These are phyloP conservation scores for Pseudoscleropodium purum DNA, from an alignment of 225 moss, liverwort and hornwort genomes.

Conservation along the genomic window DNA sequence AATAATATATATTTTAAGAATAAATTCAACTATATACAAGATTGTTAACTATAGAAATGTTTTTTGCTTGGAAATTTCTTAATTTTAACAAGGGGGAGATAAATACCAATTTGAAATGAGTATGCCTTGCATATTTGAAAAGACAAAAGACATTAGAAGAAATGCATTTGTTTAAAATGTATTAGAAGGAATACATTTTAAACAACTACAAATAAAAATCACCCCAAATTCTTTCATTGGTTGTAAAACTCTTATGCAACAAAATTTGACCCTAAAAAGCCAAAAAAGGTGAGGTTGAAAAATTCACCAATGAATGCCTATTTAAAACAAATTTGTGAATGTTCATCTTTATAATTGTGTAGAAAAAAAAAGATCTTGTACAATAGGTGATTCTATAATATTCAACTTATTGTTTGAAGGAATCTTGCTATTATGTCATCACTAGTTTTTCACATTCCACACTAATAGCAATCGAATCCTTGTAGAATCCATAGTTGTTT, in stretches of 20 bases:
- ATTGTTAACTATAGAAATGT: not conserved
- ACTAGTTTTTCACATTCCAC: not conserved
- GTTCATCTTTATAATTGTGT: fast-evolving
- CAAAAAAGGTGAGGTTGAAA: fast-evolving
- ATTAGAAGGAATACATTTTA: too few species aligned
- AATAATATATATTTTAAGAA: too few species aligned
- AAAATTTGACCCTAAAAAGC: not conserved
- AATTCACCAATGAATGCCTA: fast-evolving
- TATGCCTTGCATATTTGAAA: fast-evolving
- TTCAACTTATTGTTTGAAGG: fast-evolving
- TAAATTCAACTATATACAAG: not conserved
- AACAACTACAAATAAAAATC: not conserved
- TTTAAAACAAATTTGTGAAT: not conserved
- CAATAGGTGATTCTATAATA: fast-evolving
- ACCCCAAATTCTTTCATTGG: not conserved
- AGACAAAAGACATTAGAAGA: too few species aligned
- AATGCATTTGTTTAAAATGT: too few species aligned
- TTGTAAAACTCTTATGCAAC: too few species aligned
- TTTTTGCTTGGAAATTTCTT: not conserved
- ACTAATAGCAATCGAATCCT: not conserved
- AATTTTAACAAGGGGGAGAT: too few species aligned
- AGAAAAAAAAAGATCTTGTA: fast-evolving
- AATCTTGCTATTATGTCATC: not conserved
- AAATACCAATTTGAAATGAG: not conserved
- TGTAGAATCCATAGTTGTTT: not conserved